These are phyloP conservation scores for Candida sanyaensis DNA, from an alignment of 1,139 yeast species.

Conservation along the genomic window DNA sequence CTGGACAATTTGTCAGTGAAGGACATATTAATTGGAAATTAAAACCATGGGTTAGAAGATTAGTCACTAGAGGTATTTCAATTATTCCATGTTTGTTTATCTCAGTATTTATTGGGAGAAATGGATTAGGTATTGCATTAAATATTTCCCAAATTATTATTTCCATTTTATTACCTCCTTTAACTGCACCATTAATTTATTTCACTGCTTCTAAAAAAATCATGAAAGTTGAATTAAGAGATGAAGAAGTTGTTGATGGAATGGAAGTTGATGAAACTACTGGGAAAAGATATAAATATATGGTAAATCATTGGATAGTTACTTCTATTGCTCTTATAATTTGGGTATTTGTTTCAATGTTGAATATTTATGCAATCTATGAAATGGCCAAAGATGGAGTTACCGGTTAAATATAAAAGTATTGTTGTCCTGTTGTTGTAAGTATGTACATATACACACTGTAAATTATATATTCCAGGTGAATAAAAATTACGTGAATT, in stretches of 20 bases:
- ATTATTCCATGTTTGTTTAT: slow-evolving; percentile 71
- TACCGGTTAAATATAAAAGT: too few species aligned
- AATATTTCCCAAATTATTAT: slow-evolving; percentile 78
- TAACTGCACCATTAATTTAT: slow-evolving; percentile 76
- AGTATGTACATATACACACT: too few species aligned
- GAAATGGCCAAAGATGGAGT: slow-evolving; percentile 56
- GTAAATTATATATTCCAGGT: too few species aligned
- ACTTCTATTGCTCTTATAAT: slow-evolving; percentile 45
- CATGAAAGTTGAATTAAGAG: slow-evolving; percentile 54
- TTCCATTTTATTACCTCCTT: slow-evolving; percentile 69
- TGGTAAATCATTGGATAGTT: slow-evolving; percentile 67
- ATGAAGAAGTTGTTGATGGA: slow-evolving; percentile 11
- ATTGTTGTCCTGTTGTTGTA: too few species aligned
- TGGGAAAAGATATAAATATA: slow-evolving; percentile 36
- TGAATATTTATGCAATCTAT: slow-evolving; percentile 72
- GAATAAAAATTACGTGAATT: too few species aligned
- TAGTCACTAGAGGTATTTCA: slow-evolving; percentile 69
- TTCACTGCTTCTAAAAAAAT: slow-evolving; percentile 64
- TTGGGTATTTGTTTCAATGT: slow-evolving; percentile 65
- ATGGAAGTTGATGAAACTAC: slow-evolving; percentile 11
- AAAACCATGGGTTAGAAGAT: slow-evolving; percentile 74
- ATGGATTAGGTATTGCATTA: slow-evolving; percentile 63
- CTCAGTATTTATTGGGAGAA: slow-evolving; percentile 60
- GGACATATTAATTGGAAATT: slow-evolving; percentile 79
- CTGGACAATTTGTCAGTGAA: slow-evolving; percentile 84